A percentile compares a stretch with the other conserved stretches of the same genome.
These are phyloP conservation scores for Penicillium cataractarum DNA, from an alignment of 495 filamentous ascomycete genomes.

Conservation along the genomic window DNA sequence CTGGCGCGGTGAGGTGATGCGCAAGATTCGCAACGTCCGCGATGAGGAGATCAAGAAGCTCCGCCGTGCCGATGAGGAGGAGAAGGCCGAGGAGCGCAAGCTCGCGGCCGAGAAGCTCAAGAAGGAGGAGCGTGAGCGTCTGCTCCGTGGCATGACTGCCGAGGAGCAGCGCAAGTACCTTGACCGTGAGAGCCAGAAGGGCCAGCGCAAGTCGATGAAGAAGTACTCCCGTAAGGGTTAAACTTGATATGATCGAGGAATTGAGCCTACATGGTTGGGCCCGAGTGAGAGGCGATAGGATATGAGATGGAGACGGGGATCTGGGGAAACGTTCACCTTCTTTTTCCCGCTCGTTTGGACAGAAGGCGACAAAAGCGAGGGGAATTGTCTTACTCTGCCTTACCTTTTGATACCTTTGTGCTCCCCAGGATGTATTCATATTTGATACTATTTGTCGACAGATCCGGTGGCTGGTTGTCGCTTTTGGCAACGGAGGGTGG, in stretches of 20 bases:
- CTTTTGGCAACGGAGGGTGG: slow-evolving; percentile 3
- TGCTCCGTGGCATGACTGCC: slow-evolving; percentile 80
- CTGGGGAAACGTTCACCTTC: slow-evolving; percentile 21
- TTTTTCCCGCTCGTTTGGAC: slow-evolving; percentile 16
- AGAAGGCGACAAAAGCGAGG: slow-evolving; percentile 6
- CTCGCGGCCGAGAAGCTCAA: slow-evolving; percentile 78
- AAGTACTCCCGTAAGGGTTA: slow-evolving; percentile 59
- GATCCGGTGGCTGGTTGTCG: slow-evolving; percentile 11
- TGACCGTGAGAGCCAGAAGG: slow-evolving; percentile 87
- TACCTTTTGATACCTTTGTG: slow-evolving; percentile 29
- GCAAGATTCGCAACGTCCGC: slow-evolving; percentile 73
- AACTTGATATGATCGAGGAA: not conserved
- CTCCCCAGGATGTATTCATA: slow-evolving; percentile 31
- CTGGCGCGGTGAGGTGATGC: slow-evolving; percentile 87
- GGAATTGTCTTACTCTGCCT: slow-evolving; percentile 31
- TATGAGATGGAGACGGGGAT: slow-evolving; percentile 5
- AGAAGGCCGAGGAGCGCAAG: slow-evolving; percentile 88
- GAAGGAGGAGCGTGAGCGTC: slow-evolving; percentile 88
- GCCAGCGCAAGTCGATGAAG: slow-evolving; percentile 72
- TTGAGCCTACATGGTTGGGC: not conserved
- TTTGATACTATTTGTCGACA: slow-evolving; percentile 11
- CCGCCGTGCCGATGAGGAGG: slow-evolving; percentile 80
- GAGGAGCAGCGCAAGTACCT: slow-evolving; percentile 96
- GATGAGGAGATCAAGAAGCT: slow-evolving; percentile 84
- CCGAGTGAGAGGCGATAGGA: not conserved